Conservation (phyloP, 176 grass and related monocot genomes). For the Musa beccarii region DNA sequence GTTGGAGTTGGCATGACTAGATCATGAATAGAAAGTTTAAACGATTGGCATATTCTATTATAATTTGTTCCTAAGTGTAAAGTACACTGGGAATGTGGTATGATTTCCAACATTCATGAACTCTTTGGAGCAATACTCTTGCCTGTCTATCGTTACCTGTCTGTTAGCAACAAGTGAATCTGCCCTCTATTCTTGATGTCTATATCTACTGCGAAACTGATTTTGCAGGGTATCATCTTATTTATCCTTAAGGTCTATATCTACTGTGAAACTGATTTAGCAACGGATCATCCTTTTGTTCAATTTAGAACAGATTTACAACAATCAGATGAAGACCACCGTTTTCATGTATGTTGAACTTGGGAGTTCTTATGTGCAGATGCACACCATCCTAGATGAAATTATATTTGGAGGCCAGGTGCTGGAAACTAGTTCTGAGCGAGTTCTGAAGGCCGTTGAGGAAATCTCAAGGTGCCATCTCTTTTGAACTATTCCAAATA, state of each 20-base stretch:
- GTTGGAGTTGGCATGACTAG: too few relatives aligned
- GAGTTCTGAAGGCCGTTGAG: slow-evolving; percentile 62
- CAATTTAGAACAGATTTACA: too few relatives aligned
- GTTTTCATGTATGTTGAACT: neutral
- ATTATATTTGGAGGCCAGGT: slow-evolving; percentile 90
- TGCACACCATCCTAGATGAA: slow-evolving; percentile 89
- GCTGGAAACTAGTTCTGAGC: slow-evolving; percentile 74
- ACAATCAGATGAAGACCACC: neutral
- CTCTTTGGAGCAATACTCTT: too few relatives aligned
- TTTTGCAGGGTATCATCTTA: neutral
- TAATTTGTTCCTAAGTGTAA: too few relatives aligned
- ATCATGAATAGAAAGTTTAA: too few relatives aligned
- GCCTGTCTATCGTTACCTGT: too few relatives aligned
- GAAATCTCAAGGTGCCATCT: slow-evolving; percentile 55
- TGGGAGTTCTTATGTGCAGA: slow-evolving; percentile 35
- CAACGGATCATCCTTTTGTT: neutral
- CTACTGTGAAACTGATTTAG: neutral
- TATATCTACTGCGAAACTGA: neutral
- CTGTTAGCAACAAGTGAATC: neutral
- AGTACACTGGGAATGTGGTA: too few relatives aligned
- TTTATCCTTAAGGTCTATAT: neutral
- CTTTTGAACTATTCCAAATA: neutral
- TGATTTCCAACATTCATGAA: too few relatives aligned
- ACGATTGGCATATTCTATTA: too few relatives aligned
- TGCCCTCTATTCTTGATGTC: neutral